phyloP scores from a whole-genome alignment of 441 rosid species.

The Corymbia citriodora region DNA sequence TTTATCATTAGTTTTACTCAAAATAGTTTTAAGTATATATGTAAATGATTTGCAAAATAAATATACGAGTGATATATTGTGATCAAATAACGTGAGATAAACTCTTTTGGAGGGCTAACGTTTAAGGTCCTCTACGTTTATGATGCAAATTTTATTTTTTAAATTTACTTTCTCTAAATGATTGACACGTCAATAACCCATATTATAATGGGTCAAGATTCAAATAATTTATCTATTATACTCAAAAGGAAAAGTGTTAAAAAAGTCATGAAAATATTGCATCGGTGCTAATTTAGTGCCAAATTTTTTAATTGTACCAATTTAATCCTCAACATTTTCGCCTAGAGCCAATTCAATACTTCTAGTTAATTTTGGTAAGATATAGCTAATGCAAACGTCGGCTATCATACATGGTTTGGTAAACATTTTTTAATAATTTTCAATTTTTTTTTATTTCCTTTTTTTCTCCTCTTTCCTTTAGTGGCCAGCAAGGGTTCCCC shows the following conservation, averaged over 20 bases:
- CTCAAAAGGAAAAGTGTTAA: too few species aligned
- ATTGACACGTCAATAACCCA: background rate
- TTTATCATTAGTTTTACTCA: background rate
- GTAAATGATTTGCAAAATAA: background rate
- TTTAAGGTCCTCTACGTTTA: background rate
- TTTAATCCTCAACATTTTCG: too few species aligned
- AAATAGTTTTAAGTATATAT: background rate
- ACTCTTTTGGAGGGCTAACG: background rate
- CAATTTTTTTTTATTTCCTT: too few species aligned
- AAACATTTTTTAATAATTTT: too few species aligned
- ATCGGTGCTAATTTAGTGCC: too few species aligned
- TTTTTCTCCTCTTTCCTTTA: too few species aligned
- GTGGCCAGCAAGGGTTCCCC: background rate
- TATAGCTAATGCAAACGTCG: background rate
- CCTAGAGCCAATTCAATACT: background rate
- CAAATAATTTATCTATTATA: too few species aligned
- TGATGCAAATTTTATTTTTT: background rate
- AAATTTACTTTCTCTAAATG: background rate
- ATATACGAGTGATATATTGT: background rate
- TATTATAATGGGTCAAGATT: background rate
- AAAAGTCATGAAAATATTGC: too few species aligned
- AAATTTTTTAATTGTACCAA: too few species aligned
- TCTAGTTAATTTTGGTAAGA: too few species aligned
- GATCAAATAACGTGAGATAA: background rate
- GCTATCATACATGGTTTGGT: too few species aligned